A percentile compares a stretch with the other conserved stretches of the same genome.
Conservation (phyloP, 805 yeast species). For the Saccharomycopsis vini region DNA sequence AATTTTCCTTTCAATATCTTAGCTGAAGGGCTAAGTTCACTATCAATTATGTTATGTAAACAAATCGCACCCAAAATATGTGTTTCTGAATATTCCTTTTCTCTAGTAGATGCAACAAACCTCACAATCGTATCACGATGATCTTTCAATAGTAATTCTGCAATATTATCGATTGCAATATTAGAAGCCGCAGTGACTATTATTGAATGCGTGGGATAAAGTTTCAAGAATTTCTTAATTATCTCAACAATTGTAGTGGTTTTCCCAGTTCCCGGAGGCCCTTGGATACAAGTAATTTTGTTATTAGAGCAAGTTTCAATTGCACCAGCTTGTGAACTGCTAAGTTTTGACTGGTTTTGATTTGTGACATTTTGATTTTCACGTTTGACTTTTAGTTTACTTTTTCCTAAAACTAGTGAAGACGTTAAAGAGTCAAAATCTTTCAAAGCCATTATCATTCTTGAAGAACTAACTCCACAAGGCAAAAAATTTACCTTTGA, state of each 20-base stretch:
- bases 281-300: constrained; percentile 52
- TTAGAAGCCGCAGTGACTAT: constrained; percentile 70
- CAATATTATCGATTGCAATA: constrained; percentile 68
- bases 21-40: too few species aligned
- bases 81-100: constrained; percentile 46
- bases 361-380: too few species aligned
- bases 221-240: constrained; percentile 44
- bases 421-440: too few species aligned
- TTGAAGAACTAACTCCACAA: too few species aligned
- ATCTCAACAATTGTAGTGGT: constrained; percentile 64
- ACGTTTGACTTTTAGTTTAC: too few species aligned
- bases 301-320: too few species aligned
- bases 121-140: constrained; percentile 45
- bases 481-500: too few species aligned
- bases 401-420: too few species aligned
- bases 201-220: constrained; percentile 50
- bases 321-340: too few species aligned
- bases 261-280: constrained; percentile 81
- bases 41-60: constrained; percentile 50
- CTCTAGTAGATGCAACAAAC: constrained; percentile 52
- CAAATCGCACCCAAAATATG: constrained; percentile 57
- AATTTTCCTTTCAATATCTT: too few species aligned
- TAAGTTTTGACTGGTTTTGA: too few species aligned
- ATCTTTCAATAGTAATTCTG: constrained; percentile 49
- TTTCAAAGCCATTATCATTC: too few species aligned